These are phyloP conservation scores for Peribolospora baueri DNA, from an alignment of 768 basidiomycete species.

Conservation along the genomic window DNA sequence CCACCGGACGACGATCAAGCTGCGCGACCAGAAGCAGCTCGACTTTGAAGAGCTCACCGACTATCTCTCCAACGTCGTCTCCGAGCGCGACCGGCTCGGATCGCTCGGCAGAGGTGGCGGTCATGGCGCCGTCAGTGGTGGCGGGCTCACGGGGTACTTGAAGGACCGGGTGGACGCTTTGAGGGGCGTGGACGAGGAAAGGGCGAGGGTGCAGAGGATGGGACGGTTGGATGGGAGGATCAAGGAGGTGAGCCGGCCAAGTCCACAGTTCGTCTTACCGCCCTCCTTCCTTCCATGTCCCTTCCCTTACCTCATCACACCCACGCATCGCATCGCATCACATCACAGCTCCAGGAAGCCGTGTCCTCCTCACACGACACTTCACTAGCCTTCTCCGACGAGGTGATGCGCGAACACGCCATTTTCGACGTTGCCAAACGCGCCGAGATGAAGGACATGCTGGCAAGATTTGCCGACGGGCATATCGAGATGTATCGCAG, in stretches of 20 bases:
- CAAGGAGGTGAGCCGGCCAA: slow-evolving; percentile 44
- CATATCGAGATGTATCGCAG: slow-evolving; percentile 66
- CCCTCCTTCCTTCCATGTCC: background rate
- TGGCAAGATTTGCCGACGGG: slow-evolving; percentile 68
- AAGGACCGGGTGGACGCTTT: slow-evolving; percentile 79
- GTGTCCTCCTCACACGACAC: slow-evolving; percentile 88
- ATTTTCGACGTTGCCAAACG: slow-evolving; percentile 77
- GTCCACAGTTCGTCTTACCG: background rate
- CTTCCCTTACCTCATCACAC: background rate
- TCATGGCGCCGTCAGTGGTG: slow-evolving; percentile 26
- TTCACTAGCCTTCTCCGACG: slow-evolving; percentile 85
- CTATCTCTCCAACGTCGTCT: slow-evolving; percentile 74
- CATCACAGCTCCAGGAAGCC: slow-evolving; percentile 85
- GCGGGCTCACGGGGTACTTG: slow-evolving; percentile 68
- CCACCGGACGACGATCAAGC: slow-evolving; percentile 76
- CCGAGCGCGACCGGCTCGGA: slow-evolving; percentile 84
- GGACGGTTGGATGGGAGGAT: slow-evolving; percentile 76
- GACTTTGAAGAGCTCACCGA: slow-evolving; percentile 94
- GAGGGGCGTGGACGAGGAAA: slow-evolving; percentile 77
- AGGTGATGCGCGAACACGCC: slow-evolving; percentile 71
- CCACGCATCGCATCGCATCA: background rate
- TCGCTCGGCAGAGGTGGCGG: slow-evolving; percentile 62
- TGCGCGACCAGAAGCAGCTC: slow-evolving; percentile 93
- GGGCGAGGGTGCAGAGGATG: slow-evolving; percentile 80
- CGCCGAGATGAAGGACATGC: slow-evolving; percentile 89